phyloP scores from a whole-genome alignment of 805 yeast species.

The Starmera dryadoides region DNA sequence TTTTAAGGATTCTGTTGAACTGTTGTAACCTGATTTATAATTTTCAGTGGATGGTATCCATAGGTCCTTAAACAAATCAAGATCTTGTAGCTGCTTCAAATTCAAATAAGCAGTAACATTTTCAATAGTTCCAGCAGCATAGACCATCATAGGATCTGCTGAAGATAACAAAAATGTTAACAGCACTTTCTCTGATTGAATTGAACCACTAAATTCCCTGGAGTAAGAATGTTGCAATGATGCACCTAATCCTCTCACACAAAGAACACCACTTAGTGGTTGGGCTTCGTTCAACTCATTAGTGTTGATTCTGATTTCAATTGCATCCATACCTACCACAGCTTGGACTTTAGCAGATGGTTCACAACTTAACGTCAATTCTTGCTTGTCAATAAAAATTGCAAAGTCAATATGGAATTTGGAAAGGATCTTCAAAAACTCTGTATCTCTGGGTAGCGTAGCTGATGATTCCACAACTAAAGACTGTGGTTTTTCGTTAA shows the following conservation, averaged over 20 bases:
- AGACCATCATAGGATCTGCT: constrained; percentile 31
- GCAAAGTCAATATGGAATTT: constrained; percentile 58
- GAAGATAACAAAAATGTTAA: constrained; percentile 42
- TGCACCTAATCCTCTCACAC: constrained; percentile 51
- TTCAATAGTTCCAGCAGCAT: constrained; percentile 44
- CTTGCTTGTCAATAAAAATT: constrained; percentile 64
- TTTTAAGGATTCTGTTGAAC: constrained; percentile 13
- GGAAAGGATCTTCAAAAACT: constrained; percentile 39
- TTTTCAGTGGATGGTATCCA: constrained; percentile 50
- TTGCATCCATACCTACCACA: constrained; percentile 62
- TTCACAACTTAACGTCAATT: constrained; percentile 75
- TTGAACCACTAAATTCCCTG: constrained; percentile 76
- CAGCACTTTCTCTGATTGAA: constrained; percentile 39
- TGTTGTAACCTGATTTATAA: background rate
- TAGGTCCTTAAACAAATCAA: constrained; percentile 73
- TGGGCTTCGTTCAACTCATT: constrained; percentile 33
- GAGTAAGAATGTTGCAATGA: constrained; percentile 88
- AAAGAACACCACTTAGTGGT: constrained; percentile 37
- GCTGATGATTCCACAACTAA: too few species aligned
- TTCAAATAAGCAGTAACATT: constrained; percentile 60
- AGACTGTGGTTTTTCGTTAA: background rate
- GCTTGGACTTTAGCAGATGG: constrained; percentile 94
- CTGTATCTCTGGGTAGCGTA: constrained; percentile 19
- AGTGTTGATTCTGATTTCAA: constrained; percentile 52
- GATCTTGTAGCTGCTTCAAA: constrained; percentile 80